Conservation (phyloP, 75 land plant genomes). For the Cupressus sempervirens region DNA sequence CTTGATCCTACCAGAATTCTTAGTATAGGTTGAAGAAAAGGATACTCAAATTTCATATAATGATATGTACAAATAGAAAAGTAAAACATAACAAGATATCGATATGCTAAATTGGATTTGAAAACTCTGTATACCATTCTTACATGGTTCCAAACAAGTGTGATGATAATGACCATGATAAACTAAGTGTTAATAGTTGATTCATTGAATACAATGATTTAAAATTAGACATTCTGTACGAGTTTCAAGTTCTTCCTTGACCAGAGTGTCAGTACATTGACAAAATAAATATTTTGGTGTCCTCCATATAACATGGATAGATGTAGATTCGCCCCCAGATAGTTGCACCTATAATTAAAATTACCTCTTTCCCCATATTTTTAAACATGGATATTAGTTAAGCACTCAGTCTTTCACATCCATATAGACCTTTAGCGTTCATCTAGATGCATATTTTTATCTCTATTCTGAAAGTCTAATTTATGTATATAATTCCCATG, state of each 20-base stretch:
- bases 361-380: not conserved
- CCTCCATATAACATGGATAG: not conserved
- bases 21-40: not conserved
- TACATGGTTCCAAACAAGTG: not conserved
- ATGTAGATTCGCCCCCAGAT: not conserved
- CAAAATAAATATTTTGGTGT: not conserved
- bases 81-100: not conserved
- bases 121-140: not conserved
- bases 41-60: not conserved
- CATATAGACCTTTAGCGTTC: not conserved
- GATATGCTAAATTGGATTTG: not conserved
- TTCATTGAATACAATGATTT: not conserved
- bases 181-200: not conserved
- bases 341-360: not conserved
- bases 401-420: not conserved
- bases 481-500: not conserved
- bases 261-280: not conserved
- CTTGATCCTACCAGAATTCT: not conserved
- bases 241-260: not conserved
- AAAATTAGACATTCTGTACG: not conserved
- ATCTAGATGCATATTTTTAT: not conserved
- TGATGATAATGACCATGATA: not conserved
- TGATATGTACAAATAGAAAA: not conserved
- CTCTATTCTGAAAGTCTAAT: not conserved
- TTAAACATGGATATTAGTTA: not conserved